Evolutionary conservation across 176 grass and related monocot species (phyloP).

Genomic region (Musa beccarii): DNA sequence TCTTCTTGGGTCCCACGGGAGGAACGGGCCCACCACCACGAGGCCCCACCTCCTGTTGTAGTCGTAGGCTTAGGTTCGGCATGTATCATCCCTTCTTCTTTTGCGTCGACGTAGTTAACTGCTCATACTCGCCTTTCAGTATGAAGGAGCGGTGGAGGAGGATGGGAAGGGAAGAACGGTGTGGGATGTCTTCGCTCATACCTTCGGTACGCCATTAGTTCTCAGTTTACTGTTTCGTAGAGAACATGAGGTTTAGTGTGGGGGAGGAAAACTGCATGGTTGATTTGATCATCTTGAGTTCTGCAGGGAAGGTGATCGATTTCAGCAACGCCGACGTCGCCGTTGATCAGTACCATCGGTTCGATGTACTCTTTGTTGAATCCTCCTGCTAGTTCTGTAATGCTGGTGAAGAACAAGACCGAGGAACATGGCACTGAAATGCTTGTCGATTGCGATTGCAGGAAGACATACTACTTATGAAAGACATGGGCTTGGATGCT

Average conservation of each 20-base stretch:
- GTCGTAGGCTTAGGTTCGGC: too few species aligned
- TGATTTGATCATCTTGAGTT: not conserved
- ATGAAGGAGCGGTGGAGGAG: constrained; percentile 76
- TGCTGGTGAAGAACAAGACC: too few species aligned
- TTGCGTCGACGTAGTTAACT: too few species aligned
- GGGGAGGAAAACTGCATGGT: too few species aligned
- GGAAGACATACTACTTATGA: constrained; percentile 88
- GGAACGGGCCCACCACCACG: too few species aligned
- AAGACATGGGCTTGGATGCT: constrained; percentile 89
- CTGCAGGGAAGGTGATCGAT: constrained; percentile 65
- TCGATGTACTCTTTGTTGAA: constrained; percentile 29
- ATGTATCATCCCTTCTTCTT: too few species aligned
- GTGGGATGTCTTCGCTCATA: constrained; percentile 86
- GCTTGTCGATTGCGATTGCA: constrained; percentile 10
- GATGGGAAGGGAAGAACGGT: constrained; percentile 65
- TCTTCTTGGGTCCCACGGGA: too few species aligned
- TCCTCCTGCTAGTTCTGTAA: too few species aligned
- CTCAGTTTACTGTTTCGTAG: not conserved
- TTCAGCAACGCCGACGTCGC: constrained; percentile 96
- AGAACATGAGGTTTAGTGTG: too few species aligned
- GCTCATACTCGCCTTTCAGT: constrained; percentile 22
- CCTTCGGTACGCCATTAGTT: constrained; percentile 41
- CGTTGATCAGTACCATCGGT: constrained; percentile 84
- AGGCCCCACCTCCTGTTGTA: too few species aligned
- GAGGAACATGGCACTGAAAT: too few species aligned